phyloP scores from a whole-genome alignment of 2,329 filamentous ascomycete genomes.

The Dryadomyces quercivorus region DNA sequence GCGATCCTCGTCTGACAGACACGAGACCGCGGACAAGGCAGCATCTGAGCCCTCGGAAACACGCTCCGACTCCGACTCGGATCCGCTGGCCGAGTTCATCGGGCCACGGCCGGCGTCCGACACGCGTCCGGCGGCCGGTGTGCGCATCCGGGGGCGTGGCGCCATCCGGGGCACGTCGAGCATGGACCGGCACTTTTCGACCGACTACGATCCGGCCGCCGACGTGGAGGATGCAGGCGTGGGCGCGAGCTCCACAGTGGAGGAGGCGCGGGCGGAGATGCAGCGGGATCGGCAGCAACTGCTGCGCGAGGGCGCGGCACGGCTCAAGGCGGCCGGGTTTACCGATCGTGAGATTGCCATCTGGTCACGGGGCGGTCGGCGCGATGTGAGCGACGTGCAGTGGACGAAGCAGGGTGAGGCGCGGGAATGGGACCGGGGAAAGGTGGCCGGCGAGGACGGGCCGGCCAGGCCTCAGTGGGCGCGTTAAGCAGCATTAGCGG shows the following conservation, averaged over 20 bases:
- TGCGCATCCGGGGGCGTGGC: slow-evolving; percentile 6
- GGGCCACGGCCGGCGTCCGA: slow-evolving; percentile 6
- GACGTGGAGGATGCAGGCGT: background rate
- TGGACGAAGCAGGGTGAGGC: slow-evolving; percentile 61
- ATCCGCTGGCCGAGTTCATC: slow-evolving; percentile 8
- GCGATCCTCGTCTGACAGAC: no score
- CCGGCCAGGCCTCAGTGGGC: slow-evolving; percentile 11
- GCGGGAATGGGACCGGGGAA: slow-evolving; percentile 49
- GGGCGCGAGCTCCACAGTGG: background rate
- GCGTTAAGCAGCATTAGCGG: background rate
- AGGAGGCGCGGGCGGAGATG: slow-evolving; percentile 9
- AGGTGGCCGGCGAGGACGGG: slow-evolving; percentile 18
- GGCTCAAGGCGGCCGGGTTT: slow-evolving; percentile 68
- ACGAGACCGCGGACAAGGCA: background rate
- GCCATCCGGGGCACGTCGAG: slow-evolving; percentile 1
- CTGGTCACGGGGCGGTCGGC: slow-evolving; percentile 54
- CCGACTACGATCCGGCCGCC: slow-evolving; percentile 9
- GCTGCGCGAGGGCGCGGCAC: slow-evolving; percentile 61
- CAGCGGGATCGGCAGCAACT: slow-evolving; percentile 61
- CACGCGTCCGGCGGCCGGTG: background rate
- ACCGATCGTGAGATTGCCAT: slow-evolving; percentile 58
- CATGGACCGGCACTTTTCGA: slow-evolving; percentile 11
- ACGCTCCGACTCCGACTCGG: slow-evolving; percentile 1
- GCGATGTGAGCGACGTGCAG: slow-evolving; percentile 51
- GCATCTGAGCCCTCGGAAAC: background rate